phyloP scores from a whole-genome alignment of 192 early-diverging fungal genomes.

The Cetraspora pellucida region DNA sequence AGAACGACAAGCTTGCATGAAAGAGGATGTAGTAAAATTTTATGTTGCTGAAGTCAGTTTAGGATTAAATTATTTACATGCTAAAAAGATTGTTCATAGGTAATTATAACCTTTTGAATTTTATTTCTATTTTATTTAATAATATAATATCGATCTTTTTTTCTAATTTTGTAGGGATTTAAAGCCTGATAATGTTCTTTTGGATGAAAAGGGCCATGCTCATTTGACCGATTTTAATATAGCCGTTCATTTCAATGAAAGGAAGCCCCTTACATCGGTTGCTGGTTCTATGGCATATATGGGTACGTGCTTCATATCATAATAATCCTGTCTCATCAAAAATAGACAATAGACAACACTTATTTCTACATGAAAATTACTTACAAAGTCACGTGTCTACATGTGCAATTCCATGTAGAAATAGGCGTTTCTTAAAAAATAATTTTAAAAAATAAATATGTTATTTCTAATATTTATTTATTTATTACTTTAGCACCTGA shows the following conservation, averaged over 20 bases:
- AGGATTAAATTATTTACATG: constrained; percentile 71
- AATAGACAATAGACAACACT: no score
- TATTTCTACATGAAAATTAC: no score
- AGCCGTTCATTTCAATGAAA: constrained; percentile 67
- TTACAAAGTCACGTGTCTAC: no score
- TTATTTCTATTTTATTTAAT: background rate
- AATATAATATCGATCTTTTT: no score
- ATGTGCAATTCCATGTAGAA: no score
- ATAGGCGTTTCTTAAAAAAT: background rate
- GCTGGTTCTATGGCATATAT: constrained; percentile 89
- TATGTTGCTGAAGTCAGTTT: constrained; percentile 72
- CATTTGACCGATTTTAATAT: constrained; percentile 89
- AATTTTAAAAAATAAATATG: background rate
- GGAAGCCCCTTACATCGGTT: constrained; percentile 68
- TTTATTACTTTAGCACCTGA: constrained; percentile 60
- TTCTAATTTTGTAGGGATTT: constrained; percentile 59
- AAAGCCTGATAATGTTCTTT: constrained; percentile 85
- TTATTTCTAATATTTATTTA: background rate
- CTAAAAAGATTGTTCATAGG: constrained; percentile 70
- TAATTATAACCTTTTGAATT: constrained; percentile 25
- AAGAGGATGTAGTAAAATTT: constrained; percentile 69
- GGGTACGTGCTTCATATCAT: constrained; percentile 31
- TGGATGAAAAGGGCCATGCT: constrained; percentile 77
- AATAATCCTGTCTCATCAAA: no score
- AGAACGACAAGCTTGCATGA: constrained; percentile 64